Evolutionary conservation across 73 alveolate genomes (phyloP).

Genomic region (Tetrahymena elliotti): DNA sequence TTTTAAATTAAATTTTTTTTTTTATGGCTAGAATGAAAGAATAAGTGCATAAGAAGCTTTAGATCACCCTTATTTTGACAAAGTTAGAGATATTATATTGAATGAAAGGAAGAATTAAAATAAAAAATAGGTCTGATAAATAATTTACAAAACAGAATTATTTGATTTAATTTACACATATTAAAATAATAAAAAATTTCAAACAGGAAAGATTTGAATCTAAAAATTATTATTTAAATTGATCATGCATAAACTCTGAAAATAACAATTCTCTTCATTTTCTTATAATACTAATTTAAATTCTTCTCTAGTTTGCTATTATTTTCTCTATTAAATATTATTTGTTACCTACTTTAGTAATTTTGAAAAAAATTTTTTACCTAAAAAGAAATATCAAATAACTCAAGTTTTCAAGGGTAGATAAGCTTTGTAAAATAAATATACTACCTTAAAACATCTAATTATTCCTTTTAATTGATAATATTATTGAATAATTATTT

Average conservation of each 20-base stretch:
- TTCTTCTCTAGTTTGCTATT: too few relatives aligned
- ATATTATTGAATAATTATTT: too few relatives aligned
- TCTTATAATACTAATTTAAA: too few relatives aligned
- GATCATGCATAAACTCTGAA: not conserved
- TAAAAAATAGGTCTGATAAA: not conserved
- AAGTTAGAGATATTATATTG: not conserved
- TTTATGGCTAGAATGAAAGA: constrained; percentile 14
- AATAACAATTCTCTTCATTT: not conserved
- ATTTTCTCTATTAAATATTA: not conserved
- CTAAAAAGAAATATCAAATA: too few relatives aligned
- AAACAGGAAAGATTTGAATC: not conserved
- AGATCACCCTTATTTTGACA: constrained; percentile 51
- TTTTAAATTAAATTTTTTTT: not conserved
- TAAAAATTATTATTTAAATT: too few relatives aligned
- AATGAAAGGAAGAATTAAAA: not conserved
- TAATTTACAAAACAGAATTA: not conserved
- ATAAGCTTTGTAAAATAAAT: not conserved
- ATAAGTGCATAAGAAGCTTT: constrained; percentile 62
- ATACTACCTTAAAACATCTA: not conserved
- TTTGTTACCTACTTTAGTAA: too few relatives aligned
- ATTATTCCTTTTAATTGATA: not conserved
- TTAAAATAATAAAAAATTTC: too few relatives aligned
- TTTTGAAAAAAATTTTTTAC: not conserved
- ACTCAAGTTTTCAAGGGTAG: not conserved
- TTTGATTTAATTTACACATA: too few relatives aligned